These are phyloP conservation scores for Carex scoparia DNA, from an alignment of 176 grass and related monocot genomes.

Conservation along the genomic window DNA sequence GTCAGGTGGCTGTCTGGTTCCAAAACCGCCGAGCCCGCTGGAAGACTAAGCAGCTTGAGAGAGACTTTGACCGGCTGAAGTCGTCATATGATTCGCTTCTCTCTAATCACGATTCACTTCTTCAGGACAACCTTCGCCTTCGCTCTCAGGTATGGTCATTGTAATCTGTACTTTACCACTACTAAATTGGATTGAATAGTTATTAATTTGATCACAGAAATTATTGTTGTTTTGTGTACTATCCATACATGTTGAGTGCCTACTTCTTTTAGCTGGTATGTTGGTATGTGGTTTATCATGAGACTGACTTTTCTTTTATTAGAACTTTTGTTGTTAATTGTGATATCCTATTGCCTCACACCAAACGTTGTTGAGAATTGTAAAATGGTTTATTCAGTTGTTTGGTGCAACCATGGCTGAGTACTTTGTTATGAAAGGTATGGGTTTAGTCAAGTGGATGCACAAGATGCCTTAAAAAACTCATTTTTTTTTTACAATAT, in stretches of 20 bases:
- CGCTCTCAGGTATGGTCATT: constrained; percentile 46
- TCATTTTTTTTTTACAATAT: neutral
- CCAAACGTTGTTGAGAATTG: neutral
- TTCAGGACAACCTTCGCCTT: constrained; percentile 73
- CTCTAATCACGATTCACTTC: constrained; percentile 62
- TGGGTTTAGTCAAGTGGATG: neutral
- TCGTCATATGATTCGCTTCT: constrained; percentile 77
- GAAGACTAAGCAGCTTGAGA: constrained; percentile 99
- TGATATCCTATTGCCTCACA: neutral
- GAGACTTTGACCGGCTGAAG: constrained; percentile 93
- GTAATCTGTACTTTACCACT: neutral
- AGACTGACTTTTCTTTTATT: neutral
- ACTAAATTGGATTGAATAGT: neutral
- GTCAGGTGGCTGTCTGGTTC: constrained; percentile 98
- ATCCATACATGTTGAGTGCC: neutral
- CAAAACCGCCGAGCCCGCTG: constrained; percentile 98
- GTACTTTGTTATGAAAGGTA: neutral
- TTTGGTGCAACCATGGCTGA: neutral
- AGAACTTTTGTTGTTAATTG: neutral
- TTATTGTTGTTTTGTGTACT: neutral
- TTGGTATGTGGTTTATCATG: neutral
- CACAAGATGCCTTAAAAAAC: neutral
- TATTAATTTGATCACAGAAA: neutral
- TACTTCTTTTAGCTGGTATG: neutral
- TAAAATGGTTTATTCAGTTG: neutral